These are phyloP conservation scores for Calonectria hawksworthii DNA, from an alignment of 2,329 filamentous ascomycete genomes.

Conservation along the genomic window DNA sequence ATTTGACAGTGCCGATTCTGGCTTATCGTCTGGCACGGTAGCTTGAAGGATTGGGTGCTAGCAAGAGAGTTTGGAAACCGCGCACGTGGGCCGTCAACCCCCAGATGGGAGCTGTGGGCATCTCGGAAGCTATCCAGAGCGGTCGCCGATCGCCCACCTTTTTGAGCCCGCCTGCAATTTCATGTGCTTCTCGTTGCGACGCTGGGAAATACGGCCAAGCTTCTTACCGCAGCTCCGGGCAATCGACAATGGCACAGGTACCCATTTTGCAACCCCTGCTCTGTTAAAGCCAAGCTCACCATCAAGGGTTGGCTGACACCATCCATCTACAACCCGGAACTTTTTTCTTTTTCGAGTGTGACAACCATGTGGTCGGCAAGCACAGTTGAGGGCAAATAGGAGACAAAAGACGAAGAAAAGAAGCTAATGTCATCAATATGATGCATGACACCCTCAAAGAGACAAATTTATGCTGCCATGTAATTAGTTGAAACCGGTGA, in stretches of 20 bases:
- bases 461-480: neutral
- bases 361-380: neutral
- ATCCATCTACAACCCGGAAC: neutral
- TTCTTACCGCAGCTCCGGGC: neutral
- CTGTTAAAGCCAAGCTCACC: neutral
- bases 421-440: neutral
- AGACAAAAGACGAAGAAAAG: neutral
- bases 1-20: neutral
- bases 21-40: neutral
- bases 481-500: neutral
- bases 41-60: neutral
- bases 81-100: conserved; percentile 2
- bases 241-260: neutral
- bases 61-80: neutral
- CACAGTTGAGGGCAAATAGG: neutral
- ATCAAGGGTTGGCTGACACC: neutral
- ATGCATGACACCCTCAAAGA: neutral
- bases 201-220: conserved; percentile 7
- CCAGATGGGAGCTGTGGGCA: neutral
- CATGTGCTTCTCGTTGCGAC: neutral
- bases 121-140: neutral
- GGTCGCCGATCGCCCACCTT: neutral
- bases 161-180: conserved; percentile 4
- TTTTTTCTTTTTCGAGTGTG: neutral
- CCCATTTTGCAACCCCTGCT: neutral